Evolutionary conservation across 108 stramenopile genomes (phyloP).

Genomic region (Nitzschia sp.): DNA sequence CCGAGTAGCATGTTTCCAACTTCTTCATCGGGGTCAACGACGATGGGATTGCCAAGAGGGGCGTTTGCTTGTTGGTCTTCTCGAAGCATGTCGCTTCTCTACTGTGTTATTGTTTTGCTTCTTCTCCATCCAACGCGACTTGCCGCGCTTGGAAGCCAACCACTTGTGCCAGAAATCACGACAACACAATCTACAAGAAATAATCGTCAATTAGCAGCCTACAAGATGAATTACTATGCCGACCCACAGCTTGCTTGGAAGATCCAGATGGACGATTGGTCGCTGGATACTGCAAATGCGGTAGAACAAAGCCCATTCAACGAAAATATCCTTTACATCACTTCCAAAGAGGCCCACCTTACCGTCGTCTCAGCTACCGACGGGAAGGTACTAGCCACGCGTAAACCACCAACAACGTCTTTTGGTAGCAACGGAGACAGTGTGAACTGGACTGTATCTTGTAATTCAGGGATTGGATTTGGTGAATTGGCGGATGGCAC

Average conservation of each 20-base stretch:
- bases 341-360: conserved; percentile 10
- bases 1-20: too few species aligned
- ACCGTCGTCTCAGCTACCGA: conserved; percentile 11
- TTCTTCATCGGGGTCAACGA: too few species aligned
- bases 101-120: too few species aligned
- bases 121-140: too few species aligned
- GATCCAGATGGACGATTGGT: not conserved
- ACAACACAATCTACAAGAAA: too few species aligned
- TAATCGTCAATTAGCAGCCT: too few species aligned
- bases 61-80: too few species aligned
- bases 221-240: conserved; percentile 3
- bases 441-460: not conserved
- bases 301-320: conserved; percentile 20
- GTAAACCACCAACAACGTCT: conserved; percentile 11
- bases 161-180: too few species aligned
- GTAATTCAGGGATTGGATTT: conserved; percentile 24
- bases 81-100: too few species aligned
- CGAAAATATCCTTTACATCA: conserved; percentile 21
- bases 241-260: conserved; percentile 22
- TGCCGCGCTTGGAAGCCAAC: too few species aligned
- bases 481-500: conserved; percentile 3
- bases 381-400: not conserved
- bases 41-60: too few species aligned
- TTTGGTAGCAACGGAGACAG: conserved; percentile 3
- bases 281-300: not conserved